These are phyloP conservation scores for Eucalyptus viminalis DNA, from an alignment of 345 rosid genomes.

Conservation along the genomic window DNA sequence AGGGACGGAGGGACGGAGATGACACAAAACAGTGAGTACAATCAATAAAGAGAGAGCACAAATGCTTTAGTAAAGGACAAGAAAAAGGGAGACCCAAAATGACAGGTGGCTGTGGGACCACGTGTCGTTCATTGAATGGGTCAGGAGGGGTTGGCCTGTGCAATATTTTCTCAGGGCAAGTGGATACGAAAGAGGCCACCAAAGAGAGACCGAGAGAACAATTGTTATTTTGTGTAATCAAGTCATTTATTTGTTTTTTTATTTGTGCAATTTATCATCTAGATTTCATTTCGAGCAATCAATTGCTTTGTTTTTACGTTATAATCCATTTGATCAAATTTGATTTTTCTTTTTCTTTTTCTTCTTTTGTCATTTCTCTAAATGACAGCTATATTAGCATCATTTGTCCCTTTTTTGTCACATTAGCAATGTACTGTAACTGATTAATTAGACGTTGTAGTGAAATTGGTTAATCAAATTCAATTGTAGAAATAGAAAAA, in stretches of 20 bases:
- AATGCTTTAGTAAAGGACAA: neutral
- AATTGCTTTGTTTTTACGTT: neutral
- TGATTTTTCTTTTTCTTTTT: neutral
- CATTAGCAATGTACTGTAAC: rapidly evolving
- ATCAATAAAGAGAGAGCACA: too few relatives aligned
- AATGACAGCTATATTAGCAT: neutral
- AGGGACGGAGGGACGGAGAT: neutral
- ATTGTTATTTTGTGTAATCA: too few relatives aligned
- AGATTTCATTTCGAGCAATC: neutral
- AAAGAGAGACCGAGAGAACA: neutral
- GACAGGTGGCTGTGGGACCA: neutral
- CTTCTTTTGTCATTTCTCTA: neutral
- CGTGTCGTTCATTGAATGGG: neutral
- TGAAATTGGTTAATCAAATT: neutral
- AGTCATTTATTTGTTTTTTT: neutral
- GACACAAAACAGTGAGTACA: too few relatives aligned
- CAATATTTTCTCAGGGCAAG: neutral
- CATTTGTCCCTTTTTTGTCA: neutral
- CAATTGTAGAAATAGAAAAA: neutral
- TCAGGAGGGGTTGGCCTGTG: neutral
- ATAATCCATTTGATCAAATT: neutral
- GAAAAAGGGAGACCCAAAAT: neutral
- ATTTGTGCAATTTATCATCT: neutral
- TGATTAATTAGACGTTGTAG: neutral
- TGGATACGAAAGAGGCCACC: neutral